Base-by-base conservation (phyloP, 1,139 yeast species). In the Scheffersomyces quercinus region DNA sequence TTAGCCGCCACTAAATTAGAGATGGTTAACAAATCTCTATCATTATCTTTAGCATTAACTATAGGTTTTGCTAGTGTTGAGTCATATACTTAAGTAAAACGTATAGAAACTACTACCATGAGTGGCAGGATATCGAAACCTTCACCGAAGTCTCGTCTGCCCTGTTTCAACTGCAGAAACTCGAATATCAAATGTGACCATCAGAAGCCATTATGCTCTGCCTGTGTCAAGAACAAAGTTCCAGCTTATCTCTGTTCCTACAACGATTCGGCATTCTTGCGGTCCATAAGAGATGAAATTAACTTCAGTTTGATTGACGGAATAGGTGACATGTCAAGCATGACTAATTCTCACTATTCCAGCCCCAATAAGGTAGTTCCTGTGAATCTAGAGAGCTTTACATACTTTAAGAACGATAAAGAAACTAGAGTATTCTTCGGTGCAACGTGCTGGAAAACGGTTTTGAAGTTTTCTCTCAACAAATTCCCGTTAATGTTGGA, bases 341-440 rank as follows among this genome's bases (percentile, higher is more conserved):
- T 31, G 15, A 20, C 35, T n/a, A 15, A 9, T 15, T 31, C 35
- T n/a, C 7, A 5, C 8, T 20, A 5, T 20, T 5, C 26, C 6
- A 16, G 6, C 20, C 6, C 20, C 3, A 5, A 20, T 20, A 20
- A 2, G 3, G 26, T 8, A 5, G 26, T 6, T 20, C 10, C 35
- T 14, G 35, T 31, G 11, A 26, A 30, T 20, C 31, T 39, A 11
- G 16, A n/a, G 11, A 16, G 34, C 3, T 39, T 39, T 20, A 15
- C 13, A 3, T 34, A 20, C 13, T 12, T 14, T 8, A 39, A 39
- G 26, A 13, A 28, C 13, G 20, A 39, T 4, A 14, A 13, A 12
- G 41, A 39, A 11, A 20, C 15, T 8, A 16, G 35, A n/a, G 29
- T 32, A 6, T 39, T 33, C 33, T 34, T 39, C 14, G 41, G 41